These are phyloP conservation scores for Boletus coccyginus DNA, from an alignment of 768 basidiomycete genomes.

Conservation along the genomic window DNA sequence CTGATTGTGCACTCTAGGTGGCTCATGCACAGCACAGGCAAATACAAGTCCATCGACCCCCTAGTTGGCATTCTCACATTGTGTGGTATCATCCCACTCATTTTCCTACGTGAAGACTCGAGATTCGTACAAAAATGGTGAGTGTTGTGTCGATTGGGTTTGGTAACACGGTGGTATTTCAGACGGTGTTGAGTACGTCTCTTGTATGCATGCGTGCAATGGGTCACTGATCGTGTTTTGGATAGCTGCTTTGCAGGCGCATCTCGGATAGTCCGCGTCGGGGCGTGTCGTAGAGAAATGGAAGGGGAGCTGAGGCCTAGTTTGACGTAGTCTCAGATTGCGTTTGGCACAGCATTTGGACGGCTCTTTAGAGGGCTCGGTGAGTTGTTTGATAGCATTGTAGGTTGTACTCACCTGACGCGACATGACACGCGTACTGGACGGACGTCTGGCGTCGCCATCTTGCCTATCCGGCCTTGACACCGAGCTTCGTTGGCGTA, in stretches of 20 bases:
- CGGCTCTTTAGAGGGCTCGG: constrained; percentile 14
- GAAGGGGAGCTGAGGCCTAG: background rate
- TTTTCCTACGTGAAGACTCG: constrained; percentile 20
- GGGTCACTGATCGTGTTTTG: background rate
- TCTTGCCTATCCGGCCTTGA: constrained; percentile 11
- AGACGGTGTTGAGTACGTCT: constrained; percentile 11
- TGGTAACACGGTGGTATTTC: constrained; percentile 15
- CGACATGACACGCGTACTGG: no score
- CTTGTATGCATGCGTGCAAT: no score
- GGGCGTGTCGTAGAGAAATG: no score
- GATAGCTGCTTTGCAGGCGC: constrained; percentile 14
- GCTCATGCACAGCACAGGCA: constrained; percentile 50
- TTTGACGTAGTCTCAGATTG: background rate
- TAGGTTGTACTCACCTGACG: background rate
- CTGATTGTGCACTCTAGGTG: constrained; percentile 25
- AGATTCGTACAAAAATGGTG: constrained; percentile 18
- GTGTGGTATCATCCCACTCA: no score
- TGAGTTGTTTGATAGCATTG: background rate
- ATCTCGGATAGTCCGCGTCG: background rate
- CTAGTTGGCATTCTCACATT: constrained; percentile 36
- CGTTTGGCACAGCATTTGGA: background rate
- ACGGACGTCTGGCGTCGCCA: constrained; percentile 9
- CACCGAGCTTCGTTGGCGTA: constrained; percentile 7
- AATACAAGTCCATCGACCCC: constrained; percentile 45
- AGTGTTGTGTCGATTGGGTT: constrained; percentile 20